Percentiles rank a stretch among this genome's conserved stretches.
These are phyloP conservation scores for Blastobotrys robertii DNA, from an alignment of 805 yeast genomes.

Conservation along the genomic window DNA sequence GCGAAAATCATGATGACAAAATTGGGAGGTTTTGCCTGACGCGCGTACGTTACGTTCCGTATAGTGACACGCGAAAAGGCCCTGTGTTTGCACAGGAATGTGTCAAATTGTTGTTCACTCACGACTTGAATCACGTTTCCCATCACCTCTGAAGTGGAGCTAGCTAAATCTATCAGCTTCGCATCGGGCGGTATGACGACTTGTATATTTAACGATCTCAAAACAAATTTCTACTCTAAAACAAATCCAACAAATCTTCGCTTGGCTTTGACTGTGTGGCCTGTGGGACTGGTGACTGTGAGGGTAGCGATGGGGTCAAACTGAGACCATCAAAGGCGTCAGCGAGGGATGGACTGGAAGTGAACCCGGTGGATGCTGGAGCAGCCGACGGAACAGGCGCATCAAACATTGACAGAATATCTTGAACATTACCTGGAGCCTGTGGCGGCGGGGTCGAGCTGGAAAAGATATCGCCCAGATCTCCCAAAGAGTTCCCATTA, in stretches of 20 bases:
- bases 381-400: slow-evolving; percentile 7
- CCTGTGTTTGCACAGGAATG: too few relatives aligned
- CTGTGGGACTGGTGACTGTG: neutral
- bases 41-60: too few relatives aligned
- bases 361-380: slow-evolving; percentile 4
- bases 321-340: slow-evolving; percentile 10
- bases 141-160: too few relatives aligned
- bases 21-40: too few relatives aligned
- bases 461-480: slow-evolving; percentile 58
- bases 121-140: too few relatives aligned
- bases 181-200: too few relatives aligned
- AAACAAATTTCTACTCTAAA: slow-evolving; percentile 9
- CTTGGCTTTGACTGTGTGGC: slow-evolving; percentile 7
- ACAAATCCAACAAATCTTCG: slow-evolving; percentile 25
- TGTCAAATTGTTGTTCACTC: too few relatives aligned
- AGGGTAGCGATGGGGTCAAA: neutral
- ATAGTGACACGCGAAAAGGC: too few relatives aligned
- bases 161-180: too few relatives aligned
- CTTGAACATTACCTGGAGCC: slow-evolving; percentile 25
- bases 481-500: slow-evolving; percentile 46
- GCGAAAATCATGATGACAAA: too few relatives aligned
- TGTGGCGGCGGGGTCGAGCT: slow-evolving; percentile 15
- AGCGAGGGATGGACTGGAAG: slow-evolving; percentile 1
- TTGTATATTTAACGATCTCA: neutral
- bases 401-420: slow-evolving; percentile 39